A percentile compares a stretch with the other conserved stretches of the same genome.
Evolutionary conservation across 2,329 filamentous ascomycete species (phyloP).

Genomic region (Berkeleyomyces basicola): DNA sequence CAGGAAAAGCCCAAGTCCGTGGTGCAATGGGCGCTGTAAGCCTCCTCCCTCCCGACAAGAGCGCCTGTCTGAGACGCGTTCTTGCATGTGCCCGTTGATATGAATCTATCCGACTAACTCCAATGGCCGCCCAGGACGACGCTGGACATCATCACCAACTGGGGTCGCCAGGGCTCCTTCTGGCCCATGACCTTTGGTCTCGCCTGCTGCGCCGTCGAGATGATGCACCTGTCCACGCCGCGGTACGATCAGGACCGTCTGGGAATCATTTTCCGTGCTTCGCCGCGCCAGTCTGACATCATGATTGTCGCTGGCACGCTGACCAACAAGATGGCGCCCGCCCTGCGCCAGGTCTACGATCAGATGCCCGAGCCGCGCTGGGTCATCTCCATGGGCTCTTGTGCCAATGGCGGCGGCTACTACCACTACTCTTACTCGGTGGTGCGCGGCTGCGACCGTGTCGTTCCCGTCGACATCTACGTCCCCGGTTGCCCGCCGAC

Average conservation of each 20-base stretch:
- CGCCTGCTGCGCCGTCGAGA: conserved; percentile 78
- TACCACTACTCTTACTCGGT: conserved; percentile 77
- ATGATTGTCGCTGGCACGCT: conserved; percentile 90
- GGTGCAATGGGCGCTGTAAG: conserved; percentile 75
- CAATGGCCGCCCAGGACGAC: conserved; percentile 40
- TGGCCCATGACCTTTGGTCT: conserved; percentile 85
- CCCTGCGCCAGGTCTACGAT: conserved; percentile 79
- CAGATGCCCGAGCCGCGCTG: conserved; percentile 88
- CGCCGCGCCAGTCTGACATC: conserved; percentile 73
- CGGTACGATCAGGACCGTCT: conserved; percentile 80
- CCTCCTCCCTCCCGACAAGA: conserved; percentile 16
- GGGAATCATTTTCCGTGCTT: conserved; percentile 81
- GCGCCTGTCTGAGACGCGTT: neutral
- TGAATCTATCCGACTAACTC: neutral
- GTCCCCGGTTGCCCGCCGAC: conserved; percentile 57
- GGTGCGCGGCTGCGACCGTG: conserved; percentile 56
- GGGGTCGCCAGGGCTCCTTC: conserved; percentile 67
- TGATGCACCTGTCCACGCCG: conserved; percentile 82
- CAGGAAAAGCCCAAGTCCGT: conserved; percentile 66
- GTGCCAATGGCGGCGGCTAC: conserved; percentile 72
- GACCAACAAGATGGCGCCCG: conserved; percentile 92
- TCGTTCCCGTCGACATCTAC: conserved; percentile 67
- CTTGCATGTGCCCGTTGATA: neutral
- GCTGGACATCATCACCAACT: conserved; percentile 65
- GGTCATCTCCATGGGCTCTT: conserved; percentile 72